Evolutionary conservation across 805 yeast species (phyloP), one percentile per base, ranked within the genome.

Genomic region (Lachancea quebecensis): DNA sequence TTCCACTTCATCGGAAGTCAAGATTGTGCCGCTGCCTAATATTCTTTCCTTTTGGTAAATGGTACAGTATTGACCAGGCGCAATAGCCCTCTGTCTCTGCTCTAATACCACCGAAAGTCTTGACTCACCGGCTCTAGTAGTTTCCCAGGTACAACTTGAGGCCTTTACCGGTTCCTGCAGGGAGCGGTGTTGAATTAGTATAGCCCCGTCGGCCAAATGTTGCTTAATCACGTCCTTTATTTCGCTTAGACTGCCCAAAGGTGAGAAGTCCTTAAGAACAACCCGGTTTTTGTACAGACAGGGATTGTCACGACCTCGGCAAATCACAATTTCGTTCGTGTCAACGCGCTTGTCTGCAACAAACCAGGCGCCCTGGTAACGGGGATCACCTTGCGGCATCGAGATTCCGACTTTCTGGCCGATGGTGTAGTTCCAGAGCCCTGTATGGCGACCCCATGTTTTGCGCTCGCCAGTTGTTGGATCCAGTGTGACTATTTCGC

Each of bases 371-470:
- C 98, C 98, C 37, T 75, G 70, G 52, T 75, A 81, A 5, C 63
- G 60, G 0, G 90, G 90, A 52, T 84, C 81, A 0, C 90, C 91
- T 61, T 93, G 98, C 0, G 97, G 97, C 85, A 91, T 76, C 0
- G 87, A 74, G 1, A 89, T 65, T 14, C 82, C 74, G 5, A 64
- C 44, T 50, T 81, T 77, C 65, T 93, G 98, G 0, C 99, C 99
- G 17, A 91, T 79, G 0, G 99, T 93, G n/a, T 87, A 91, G 39
- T 85, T 79, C 98, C 98, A 93, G 9, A 93, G 60, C 0, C 99
- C 99, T 25, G 74, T 67, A 62, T 93, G 99, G 39, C 63, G 55
- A 0, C 96, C 98, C 78, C 93, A 88, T 0, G 78, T 71, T 42
- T 66, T 68, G 4, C 95, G 95, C 45, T 78, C 83, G 46, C 74